Percentiles rank a stretch among this genome's conserved stretches.
phyloP scores from a whole-genome alignment of 2,329 filamentous ascomycete species.

The Verticillium dahliae region DNA sequence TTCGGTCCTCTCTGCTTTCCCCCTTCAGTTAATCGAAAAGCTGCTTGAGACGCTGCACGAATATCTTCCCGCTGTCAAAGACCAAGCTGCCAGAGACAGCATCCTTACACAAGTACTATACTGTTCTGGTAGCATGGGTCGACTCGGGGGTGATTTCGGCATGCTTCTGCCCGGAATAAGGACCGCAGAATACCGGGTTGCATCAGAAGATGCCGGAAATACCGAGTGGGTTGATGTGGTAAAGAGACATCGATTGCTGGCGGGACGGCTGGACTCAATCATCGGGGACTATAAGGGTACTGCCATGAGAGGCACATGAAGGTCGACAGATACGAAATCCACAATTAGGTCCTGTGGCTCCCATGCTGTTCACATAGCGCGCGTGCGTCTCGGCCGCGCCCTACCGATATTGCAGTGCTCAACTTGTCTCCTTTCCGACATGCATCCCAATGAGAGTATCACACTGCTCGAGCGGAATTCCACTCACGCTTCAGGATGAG shows the following conservation, averaged over 20 bases:
- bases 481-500: too few species aligned
- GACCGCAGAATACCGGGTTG: constrained; percentile 19
- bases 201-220: constrained; percentile 13
- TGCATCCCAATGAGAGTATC: too few species aligned
- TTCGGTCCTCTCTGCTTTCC: constrained; percentile 74
- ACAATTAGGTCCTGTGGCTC: too few species aligned
- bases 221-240: constrained; percentile 82
- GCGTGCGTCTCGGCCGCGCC: too few species aligned
- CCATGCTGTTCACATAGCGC: too few species aligned
- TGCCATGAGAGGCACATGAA: background rate
- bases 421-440: too few species aligned
- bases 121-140: constrained; percentile 82
- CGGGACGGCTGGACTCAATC: constrained; percentile 68
- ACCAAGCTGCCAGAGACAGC: constrained; percentile 76
- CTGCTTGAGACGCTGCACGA: constrained; percentile 67
- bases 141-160: constrained; percentile 88
- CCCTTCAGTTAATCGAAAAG: constrained; percentile 74
- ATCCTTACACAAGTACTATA: constrained; percentile 89
- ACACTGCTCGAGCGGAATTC: too few species aligned
- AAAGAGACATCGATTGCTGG: constrained; percentile 78
- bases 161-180: constrained; percentile 67
- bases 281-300: constrained; percentile 44
- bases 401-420: too few species aligned
- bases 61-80: constrained; percentile 77
- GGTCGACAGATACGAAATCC: background rate